A percentile compares a stretch with the other conserved stretches of the same genome.
Evolutionary conservation across 805 yeast species (phyloP).

Genomic region (Lachancea mirantina): DNA sequence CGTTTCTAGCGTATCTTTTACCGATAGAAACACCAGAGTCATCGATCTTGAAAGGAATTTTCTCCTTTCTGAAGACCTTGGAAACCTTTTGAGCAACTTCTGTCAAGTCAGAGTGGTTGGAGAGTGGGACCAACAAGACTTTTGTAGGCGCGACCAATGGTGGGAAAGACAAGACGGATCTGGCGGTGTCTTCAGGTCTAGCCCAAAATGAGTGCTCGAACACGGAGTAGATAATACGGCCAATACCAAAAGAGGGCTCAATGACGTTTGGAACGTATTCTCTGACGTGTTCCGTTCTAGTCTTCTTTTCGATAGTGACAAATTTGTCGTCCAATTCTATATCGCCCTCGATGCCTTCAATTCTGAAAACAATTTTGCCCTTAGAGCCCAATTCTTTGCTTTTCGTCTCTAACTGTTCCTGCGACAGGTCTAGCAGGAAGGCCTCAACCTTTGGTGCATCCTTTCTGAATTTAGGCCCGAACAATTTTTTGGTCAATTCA

Average conservation of each 20-base stretch:
- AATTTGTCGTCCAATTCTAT: constrained; percentile 69
- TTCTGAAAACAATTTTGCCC: constrained; percentile 58
- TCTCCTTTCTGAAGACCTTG: constrained; percentile 61
- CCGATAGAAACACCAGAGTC: constrained; percentile 97
- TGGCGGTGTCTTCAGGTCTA: constrained; percentile 82
- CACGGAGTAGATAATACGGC: constrained; percentile 87
- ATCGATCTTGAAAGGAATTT: constrained; percentile 91
- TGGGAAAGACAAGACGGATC: constrained; percentile 86
- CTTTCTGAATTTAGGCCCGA: constrained; percentile 96
- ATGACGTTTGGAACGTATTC: constrained; percentile 96
- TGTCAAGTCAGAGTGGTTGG: constrained; percentile 70
- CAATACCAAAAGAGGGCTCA: constrained; percentile 99
- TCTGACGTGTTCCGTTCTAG: constrained; percentile 81
- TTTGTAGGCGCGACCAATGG: constrained; percentile 97
- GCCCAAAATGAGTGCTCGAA: constrained; percentile 95
- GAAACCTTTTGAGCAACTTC: constrained; percentile 70
- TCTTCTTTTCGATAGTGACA: constrained; percentile 68
- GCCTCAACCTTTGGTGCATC: constrained; percentile 90
- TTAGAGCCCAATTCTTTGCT: constrained; percentile 55
- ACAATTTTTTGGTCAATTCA: constrained; percentile 86
- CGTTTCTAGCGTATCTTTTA: constrained; percentile 96
- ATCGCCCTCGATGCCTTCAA: constrained; percentile 56
- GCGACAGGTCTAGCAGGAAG: constrained; percentile 67
- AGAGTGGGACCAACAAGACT: constrained; percentile 90
- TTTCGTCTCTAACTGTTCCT: constrained; percentile 76